Evolutionary conservation across 305 asterid species (phyloP).

Genomic region (Fraxinus nigra): DNA sequence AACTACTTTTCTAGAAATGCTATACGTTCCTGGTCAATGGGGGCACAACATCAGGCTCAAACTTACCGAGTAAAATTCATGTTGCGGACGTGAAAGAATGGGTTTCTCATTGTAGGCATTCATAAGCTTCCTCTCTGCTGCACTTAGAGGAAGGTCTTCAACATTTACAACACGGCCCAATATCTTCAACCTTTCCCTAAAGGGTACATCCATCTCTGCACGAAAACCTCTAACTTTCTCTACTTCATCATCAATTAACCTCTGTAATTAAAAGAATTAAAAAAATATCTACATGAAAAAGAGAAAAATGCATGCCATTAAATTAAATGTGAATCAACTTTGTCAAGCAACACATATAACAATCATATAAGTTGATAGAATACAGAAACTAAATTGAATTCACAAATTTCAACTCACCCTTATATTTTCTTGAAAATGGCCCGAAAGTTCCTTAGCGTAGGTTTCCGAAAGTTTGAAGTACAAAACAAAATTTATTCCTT

Average conservation of each 20-base stretch:
- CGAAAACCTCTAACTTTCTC: constrained; percentile 89
- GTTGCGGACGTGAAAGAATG: constrained; percentile 97
- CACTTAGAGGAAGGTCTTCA: constrained; percentile 82
- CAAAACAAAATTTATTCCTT: constrained; percentile 89
- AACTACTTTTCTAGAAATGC: background rate
- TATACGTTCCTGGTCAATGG: background rate
- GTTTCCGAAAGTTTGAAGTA: constrained; percentile 83
- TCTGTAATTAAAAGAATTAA: constrained; percentile 40
- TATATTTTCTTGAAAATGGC: constrained; percentile 78
- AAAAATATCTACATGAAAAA: constrained; percentile 9
- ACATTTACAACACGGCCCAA: constrained; percentile 88
- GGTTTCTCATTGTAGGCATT: constrained; percentile 96
- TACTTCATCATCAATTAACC: constrained; percentile 69
- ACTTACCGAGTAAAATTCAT: constrained; percentile 68
- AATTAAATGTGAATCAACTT: constrained; percentile 5
- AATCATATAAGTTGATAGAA: background rate
- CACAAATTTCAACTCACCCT: constrained; percentile 44
- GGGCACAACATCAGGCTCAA: background rate
- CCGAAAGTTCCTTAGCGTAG: constrained; percentile 64
- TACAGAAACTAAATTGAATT: background rate
- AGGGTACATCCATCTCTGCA: constrained; percentile 61
- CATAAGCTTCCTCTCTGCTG: constrained; percentile 96
- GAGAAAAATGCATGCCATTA: background rate
- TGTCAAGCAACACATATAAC: background rate
- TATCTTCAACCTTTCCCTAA: constrained; percentile 89